Base-by-base conservation (phyloP, 1,284 basidiomycete species). In the Exobasidium rhododendri region DNA sequence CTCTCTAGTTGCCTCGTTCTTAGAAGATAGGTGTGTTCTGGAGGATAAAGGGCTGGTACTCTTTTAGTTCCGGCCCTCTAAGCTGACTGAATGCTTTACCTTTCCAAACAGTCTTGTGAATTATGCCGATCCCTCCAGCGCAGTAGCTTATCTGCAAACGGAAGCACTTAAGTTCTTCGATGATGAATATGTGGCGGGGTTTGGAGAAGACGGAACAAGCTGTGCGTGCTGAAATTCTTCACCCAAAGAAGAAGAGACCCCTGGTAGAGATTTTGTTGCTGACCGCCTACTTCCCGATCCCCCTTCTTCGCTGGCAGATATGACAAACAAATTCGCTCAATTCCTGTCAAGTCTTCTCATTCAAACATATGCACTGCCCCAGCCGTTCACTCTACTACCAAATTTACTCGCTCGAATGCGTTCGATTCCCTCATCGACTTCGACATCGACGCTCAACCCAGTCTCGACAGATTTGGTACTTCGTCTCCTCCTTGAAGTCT, bases 291-390 rank as follows among this genome's bases (percentile, higher is more conserved):
- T n/a, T n/a, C n/a, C n/a, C n/a, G n/a, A n/a, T n/a, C n/a, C n/a
- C 17, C 35, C 7, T 40, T 10, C 35, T 40, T 40, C 17, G 35
- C 35, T 7, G 10, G 10, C 68, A 92, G 91, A 89, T 81, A 82
- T 96, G 63, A 88, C 93, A 77, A 99, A 99, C 85, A 98, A 98
- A 82, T 91, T 97, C 80, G 92, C 93, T 17, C 94, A 97, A 83
- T 94, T 93, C n/a, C 84, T 97, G 52, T 90, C 94, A 0, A 86
- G 97, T 61, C 88, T 98, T 80, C 94, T 98, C 82, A 85, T 97
- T 55, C 89, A 89, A 82, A 88, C 90, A 14, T 96, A 96, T 82
- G 85, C 47, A 91, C 92, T 83, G 89, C 92, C 83, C 81, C 84
- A 68, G 86, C 91, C 80, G 81, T 93, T 62, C 89, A 92, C 80